Conservation (phyloP, 148 eudicot genomes). For the Camellia granthamiana region DNA sequence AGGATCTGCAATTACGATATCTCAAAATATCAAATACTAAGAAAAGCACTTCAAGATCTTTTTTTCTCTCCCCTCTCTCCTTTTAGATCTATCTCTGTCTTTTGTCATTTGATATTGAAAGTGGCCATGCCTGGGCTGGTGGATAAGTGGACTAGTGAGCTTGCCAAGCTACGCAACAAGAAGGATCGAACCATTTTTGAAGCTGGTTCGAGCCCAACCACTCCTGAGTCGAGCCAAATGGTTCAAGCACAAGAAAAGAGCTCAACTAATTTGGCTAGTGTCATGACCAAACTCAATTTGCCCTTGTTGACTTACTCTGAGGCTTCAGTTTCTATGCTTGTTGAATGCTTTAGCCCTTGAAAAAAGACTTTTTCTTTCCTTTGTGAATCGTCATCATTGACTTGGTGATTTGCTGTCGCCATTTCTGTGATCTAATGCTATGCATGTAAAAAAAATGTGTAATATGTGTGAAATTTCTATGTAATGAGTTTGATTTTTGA, state of each 20-base stretch:
- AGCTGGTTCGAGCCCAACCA: no score
- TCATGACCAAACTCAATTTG: neutral
- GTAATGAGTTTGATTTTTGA: no score
- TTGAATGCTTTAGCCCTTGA: slow-evolving; percentile 14
- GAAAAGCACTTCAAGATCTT: neutral
- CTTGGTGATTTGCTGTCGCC: no score
- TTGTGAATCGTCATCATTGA: neutral
- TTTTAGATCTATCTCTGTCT: neutral
- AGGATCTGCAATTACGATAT: neutral
- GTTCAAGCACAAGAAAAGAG: neutral
- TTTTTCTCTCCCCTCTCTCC: neutral
- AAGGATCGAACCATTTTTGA: no score
- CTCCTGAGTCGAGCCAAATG: no score
- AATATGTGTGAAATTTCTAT: no score
- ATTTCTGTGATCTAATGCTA: no score
- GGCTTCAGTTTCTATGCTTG: neutral
- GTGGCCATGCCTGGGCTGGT: slow-evolving; percentile 11
- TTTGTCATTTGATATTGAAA: neutral
- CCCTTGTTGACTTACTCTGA: neutral
- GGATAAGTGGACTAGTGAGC: slow-evolving; percentile 15
- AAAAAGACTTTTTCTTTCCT: neutral
- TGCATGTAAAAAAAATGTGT: no score
- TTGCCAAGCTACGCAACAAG: no score
- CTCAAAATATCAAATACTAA: slow-evolving; percentile 1
- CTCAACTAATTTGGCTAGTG: neutral